phyloP scores from a whole-genome alignment of 768 basidiomycete genomes.

The Amanita rubescens region DNA sequence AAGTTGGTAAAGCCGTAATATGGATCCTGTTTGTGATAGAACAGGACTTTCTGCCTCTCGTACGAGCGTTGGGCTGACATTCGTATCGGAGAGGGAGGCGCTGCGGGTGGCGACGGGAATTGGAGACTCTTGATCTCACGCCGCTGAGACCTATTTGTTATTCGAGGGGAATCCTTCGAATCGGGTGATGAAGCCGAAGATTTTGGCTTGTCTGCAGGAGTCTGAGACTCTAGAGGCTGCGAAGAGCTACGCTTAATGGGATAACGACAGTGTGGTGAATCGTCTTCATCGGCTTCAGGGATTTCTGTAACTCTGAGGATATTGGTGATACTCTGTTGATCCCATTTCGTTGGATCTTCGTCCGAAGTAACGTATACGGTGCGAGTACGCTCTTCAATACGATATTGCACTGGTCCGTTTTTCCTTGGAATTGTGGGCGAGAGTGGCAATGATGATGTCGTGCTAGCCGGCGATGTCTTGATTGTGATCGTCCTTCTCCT shows the following conservation, averaged over 20 bases:
- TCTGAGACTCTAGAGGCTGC: constrained; percentile 9
- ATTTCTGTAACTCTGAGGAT: constrained; percentile 33
- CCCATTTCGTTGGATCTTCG: constrained; percentile 35
- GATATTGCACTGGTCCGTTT: constrained; percentile 30
- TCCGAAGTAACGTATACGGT: constrained; percentile 40
- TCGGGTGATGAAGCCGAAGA: not conserved
- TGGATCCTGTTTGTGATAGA: constrained; percentile 58
- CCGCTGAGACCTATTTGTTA: not conserved
- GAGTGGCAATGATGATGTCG: constrained; percentile 16
- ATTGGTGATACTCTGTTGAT: constrained; percentile 28
- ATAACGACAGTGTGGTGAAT: constrained; percentile 15
- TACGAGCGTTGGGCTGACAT: constrained; percentile 14
- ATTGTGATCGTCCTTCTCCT: constrained; percentile 31
- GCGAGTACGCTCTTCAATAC: constrained; percentile 40
- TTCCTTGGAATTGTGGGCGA: constrained; percentile 21
- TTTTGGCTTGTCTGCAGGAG: not conserved
- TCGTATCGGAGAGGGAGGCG: constrained; percentile 12
- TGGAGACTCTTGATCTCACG: constrained; percentile 14
- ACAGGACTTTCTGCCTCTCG: constrained; percentile 37
- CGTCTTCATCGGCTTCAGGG: constrained; percentile 18
- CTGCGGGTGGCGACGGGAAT: constrained; percentile 7
- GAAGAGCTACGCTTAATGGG: constrained; percentile 27
- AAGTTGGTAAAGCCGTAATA: constrained; percentile 73
- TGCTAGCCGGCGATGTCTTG: constrained; percentile 23
- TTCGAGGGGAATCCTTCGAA: not conserved